phyloP scores from a whole-genome alignment of 75 land plant genomes.

The Cryptomeria japonica region DNA sequence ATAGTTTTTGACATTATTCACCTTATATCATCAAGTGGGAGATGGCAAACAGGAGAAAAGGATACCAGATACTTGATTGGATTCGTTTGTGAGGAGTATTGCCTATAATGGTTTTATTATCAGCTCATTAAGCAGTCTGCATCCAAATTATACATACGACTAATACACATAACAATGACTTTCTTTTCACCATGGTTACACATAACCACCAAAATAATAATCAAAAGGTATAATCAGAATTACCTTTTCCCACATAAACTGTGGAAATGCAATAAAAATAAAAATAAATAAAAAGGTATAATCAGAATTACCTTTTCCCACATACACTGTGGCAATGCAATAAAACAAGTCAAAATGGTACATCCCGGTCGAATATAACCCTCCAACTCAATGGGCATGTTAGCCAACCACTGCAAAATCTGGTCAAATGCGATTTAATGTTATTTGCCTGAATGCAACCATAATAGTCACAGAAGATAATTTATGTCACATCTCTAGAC shows the following conservation, averaged over 20 bases:
- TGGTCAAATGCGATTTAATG: constrained; percentile 18
- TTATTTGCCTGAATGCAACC: background rate
- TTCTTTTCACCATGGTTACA: background rate
- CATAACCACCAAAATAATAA: background rate
- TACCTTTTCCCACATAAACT: constrained; percentile 84
- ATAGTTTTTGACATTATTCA: background rate
- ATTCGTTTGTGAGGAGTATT: background rate
- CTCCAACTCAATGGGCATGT: constrained; percentile 97
- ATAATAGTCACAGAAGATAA: background rate
- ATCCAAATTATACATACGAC: background rate
- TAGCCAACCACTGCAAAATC: constrained; percentile 94
- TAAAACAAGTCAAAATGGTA: constrained; percentile 84
- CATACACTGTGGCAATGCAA: constrained; percentile 84
- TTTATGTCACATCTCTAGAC: background rate
- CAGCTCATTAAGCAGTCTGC: background rate
- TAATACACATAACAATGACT: background rate
- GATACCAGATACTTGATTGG: background rate
- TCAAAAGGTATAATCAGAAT: background rate
- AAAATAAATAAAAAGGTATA: too few relatives aligned
- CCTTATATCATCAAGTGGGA: background rate
- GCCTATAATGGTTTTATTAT: background rate
- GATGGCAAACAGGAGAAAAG: background rate
- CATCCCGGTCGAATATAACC: constrained; percentile 98
- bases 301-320: constrained; percentile 72
- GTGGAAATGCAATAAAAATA: constrained; percentile 92